Percentiles rank a stretch among this genome's conserved stretches.
Conservation (phyloP, 2,329 filamentous ascomycete genomes). For the Fusarium xyrophilum region DNA sequence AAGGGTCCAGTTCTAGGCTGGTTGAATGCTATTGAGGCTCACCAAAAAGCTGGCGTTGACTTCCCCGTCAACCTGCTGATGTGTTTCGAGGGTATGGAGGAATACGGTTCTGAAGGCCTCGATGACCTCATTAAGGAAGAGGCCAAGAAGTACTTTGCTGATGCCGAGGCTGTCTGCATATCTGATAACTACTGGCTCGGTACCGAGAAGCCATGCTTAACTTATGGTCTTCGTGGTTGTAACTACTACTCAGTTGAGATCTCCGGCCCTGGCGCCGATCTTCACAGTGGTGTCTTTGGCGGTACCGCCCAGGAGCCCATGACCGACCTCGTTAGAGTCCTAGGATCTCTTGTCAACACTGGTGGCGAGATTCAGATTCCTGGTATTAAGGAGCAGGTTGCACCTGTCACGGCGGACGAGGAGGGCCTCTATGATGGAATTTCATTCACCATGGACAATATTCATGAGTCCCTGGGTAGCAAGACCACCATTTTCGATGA, state of each 20-base stretch:
- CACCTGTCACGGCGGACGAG: slow-evolving; percentile 85
- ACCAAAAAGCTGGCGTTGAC: slow-evolving; percentile 92
- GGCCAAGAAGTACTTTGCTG: slow-evolving; percentile 92
- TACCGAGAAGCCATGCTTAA: slow-evolving; percentile 97
- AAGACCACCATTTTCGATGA: slow-evolving; percentile 85
- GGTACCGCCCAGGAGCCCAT: slow-evolving; percentile 97
- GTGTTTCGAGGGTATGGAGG: slow-evolving; percentile 99
- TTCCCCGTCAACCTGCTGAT: slow-evolving; percentile 98
- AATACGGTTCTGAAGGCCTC: slow-evolving; percentile 95
- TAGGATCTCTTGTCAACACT: slow-evolving; percentile 85
- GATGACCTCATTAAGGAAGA: slow-evolving; percentile 94
- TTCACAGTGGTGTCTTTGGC: slow-evolving; percentile 97
- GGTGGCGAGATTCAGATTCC: slow-evolving; percentile 92
- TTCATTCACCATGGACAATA: slow-evolving; percentile 93
- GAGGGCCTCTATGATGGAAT: slow-evolving; percentile 87
- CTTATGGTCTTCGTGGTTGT: slow-evolving; percentile 94
- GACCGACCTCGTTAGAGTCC: slow-evolving; percentile 87
- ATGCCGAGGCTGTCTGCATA: slow-evolving; percentile 95
- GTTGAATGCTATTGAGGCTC: slow-evolving; percentile 97
- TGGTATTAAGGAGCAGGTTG: slow-evolving; percentile 93
- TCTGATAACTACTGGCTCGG: slow-evolving; percentile 99
- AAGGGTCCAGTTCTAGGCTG: slow-evolving; percentile 97
- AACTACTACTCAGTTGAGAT: slow-evolving; percentile 97
- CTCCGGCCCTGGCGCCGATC: slow-evolving; percentile 87
- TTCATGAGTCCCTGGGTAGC: slow-evolving; percentile 90